phyloP scores from a whole-genome alignment of 768 basidiomycete species.

The Kwoniella botswanensis region DNA sequence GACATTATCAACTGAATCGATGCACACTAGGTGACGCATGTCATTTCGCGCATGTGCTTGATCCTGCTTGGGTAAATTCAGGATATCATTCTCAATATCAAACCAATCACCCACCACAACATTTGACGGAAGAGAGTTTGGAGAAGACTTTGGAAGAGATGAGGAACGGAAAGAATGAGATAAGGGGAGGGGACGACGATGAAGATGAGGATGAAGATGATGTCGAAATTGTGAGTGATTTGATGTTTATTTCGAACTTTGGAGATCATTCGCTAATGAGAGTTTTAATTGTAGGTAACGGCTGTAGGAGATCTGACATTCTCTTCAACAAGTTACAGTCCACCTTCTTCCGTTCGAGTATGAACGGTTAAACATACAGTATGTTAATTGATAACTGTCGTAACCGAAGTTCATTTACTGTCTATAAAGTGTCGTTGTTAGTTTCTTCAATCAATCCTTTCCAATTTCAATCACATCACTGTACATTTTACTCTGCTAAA shows the following conservation, averaged over 20 bases:
- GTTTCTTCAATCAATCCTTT: background rate
- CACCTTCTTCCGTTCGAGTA: constrained; percentile 7
- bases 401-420: no score
- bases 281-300: background rate
- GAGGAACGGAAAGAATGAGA: constrained; percentile 4
- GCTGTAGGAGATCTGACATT: constrained; percentile 8
- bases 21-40: constrained; percentile 55
- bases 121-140: constrained; percentile 33
- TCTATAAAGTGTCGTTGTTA: background rate
- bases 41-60: constrained; percentile 55
- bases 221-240: constrained; percentile 50
- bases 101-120: background rate
- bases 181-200: constrained; percentile 26
- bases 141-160: constrained; percentile 26
- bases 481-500: no score
- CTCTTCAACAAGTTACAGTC: constrained; percentile 11
- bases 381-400: no score
- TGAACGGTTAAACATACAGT: no score
- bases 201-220: constrained; percentile 50
- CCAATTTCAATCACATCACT: no score
- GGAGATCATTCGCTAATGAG: background rate
- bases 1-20: constrained; percentile 49
- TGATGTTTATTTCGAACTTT: background rate
- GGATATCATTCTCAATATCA: background rate
- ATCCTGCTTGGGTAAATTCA: constrained; percentile 26